Percentiles rank a stretch among this genome's conserved stretches.
Evolutionary conservation across 2,329 filamentous ascomycete genomes (phyloP).

Genomic region (Colletotrichum horii): DNA sequence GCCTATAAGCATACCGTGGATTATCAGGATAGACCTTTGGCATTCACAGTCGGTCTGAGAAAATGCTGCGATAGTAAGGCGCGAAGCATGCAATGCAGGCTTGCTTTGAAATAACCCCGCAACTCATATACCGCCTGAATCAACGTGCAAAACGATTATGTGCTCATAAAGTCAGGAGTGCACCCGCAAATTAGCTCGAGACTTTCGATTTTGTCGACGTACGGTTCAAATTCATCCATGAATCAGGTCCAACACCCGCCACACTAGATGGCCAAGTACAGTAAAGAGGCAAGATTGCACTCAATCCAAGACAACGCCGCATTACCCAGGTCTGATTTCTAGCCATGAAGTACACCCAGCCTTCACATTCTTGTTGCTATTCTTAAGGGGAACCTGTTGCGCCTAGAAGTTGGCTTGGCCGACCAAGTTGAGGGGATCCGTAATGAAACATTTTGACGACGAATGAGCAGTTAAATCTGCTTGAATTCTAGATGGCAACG

Average conservation of each 20-base stretch:
- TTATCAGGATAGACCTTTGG: background rate
- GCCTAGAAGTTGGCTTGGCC: background rate
- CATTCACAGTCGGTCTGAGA: background rate
- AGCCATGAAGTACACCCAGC: background rate
- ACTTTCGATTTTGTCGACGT: background rate
- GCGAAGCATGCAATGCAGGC: background rate
- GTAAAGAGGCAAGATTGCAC: background rate
- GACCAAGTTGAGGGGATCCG: background rate
- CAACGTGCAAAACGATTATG: background rate
- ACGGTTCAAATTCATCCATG: background rate
- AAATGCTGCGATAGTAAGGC: background rate
- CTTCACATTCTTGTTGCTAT: background rate
- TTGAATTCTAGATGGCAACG: background rate
- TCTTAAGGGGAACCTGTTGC: background rate
- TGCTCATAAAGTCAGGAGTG: background rate
- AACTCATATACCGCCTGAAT: background rate
- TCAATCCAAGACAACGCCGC: background rate
- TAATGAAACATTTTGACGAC: background rate
- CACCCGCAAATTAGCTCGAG: background rate
- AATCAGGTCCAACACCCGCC: background rate
- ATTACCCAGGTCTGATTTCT: background rate
- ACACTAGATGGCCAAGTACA: background rate
- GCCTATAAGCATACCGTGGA: background rate
- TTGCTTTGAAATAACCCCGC: background rate
- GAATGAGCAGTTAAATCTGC: background rate